These are phyloP conservation scores for Phialemoniopsis sp. DNA, from an alignment of 2,329 filamentous ascomycete species.

Conservation along the genomic window DNA sequence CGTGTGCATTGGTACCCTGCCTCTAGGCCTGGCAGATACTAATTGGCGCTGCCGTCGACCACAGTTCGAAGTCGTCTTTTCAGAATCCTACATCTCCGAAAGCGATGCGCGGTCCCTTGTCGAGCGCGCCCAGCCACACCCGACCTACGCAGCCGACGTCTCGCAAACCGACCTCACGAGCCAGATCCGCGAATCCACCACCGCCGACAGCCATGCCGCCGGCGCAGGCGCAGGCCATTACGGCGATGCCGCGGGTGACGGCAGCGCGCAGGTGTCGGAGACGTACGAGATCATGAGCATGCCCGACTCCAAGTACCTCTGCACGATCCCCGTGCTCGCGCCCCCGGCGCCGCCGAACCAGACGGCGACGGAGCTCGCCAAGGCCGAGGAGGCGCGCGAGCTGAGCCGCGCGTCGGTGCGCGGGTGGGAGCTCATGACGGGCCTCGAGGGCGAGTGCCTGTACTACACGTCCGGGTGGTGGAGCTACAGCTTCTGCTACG, in stretches of 20 bases:
- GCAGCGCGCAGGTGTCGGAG: conserved; percentile 27
- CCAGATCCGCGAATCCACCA: conserved; percentile 26
- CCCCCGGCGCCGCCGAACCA: conserved; percentile 53
- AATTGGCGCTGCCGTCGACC: background rate
- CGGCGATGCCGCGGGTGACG: conserved; percentile 21
- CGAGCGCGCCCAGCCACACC: conserved; percentile 26
- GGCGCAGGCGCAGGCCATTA: conserved; percentile 11
- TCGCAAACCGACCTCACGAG: conserved; percentile 33
- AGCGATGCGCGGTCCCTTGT: conserved; percentile 63
- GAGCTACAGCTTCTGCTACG: conserved; percentile 95
- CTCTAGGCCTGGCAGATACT: background rate
- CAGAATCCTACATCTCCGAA: conserved; percentile 68
- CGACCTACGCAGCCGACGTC: conserved; percentile 34
- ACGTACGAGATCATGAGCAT: conserved; percentile 74
- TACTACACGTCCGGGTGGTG: conserved; percentile 87
- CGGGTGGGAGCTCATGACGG: conserved; percentile 75
- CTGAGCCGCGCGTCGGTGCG: conserved; percentile 70
- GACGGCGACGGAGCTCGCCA: conserved; percentile 62
- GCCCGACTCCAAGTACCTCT: conserved; percentile 71
- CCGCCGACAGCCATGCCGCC: conserved; percentile 16
- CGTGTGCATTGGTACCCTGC: too few relatives aligned
- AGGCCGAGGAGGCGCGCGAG: conserved; percentile 76
- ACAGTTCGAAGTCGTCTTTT: conserved; percentile 78
- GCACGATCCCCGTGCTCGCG: conserved; percentile 71
- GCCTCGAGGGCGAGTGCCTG: conserved; percentile 75